phyloP scores from a whole-genome alignment of 345 rosid species.

The Citrus inodora region DNA sequence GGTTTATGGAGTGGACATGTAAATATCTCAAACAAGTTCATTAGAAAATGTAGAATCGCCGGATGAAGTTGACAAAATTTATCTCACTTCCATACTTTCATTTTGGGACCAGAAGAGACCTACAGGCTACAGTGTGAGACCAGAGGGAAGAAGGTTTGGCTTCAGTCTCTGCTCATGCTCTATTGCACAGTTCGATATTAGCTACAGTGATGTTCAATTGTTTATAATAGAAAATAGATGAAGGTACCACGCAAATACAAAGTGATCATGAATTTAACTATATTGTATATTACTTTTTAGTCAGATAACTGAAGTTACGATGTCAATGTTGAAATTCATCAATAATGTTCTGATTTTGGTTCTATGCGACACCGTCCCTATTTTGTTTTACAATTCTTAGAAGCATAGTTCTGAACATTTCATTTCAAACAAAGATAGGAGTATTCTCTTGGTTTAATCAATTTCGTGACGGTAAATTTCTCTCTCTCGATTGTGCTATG shows the following conservation, averaged over 20 bases:
- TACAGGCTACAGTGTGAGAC: slow-evolving; percentile 24
- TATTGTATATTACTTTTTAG: slow-evolving; percentile 17
- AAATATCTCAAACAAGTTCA: slow-evolving; percentile 61
- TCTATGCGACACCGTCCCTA: background rate
- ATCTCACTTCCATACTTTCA: slow-evolving; percentile 16
- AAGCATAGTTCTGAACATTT: background rate
- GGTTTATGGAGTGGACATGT: slow-evolving; percentile 68
- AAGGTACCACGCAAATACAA: slow-evolving; percentile 21
- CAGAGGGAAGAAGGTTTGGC: slow-evolving; percentile 89
- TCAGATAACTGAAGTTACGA: background rate
- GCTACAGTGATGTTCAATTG: slow-evolving; percentile 25
- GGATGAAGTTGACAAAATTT: slow-evolving; percentile 41
- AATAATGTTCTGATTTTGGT: slow-evolving; percentile 1
- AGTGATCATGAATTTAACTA: background rate
- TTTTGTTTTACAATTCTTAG: background rate
- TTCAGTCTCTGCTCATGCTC: slow-evolving; percentile 70
- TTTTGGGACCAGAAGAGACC: slow-evolving; percentile 9
- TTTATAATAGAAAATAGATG: slow-evolving; percentile 39
- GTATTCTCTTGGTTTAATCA: background rate
- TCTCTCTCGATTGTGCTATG: too few species aligned
- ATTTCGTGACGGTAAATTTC: too few species aligned
- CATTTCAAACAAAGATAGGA: background rate
- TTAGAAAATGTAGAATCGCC: slow-evolving; percentile 67
- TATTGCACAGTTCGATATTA: slow-evolving; percentile 5
- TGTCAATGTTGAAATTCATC: background rate